phyloP scores from a whole-genome alignment of 73 alveolate species.

The Stentor roeselii region DNA sequence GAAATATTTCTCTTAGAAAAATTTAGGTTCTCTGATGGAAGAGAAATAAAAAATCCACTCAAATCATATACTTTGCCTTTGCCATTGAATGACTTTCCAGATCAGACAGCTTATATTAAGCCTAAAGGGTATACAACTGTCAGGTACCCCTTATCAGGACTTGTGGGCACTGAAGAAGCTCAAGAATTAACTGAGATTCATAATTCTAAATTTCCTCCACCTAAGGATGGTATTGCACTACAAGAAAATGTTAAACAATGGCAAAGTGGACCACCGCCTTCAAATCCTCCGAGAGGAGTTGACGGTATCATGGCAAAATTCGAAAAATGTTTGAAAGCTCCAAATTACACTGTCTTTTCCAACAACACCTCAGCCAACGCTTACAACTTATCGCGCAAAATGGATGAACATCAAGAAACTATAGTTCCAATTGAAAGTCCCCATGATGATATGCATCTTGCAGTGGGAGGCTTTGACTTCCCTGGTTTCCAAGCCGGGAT shows the following conservation, averaged over 20 bases:
- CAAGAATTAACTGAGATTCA: constrained; percentile 1
- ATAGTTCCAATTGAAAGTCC: constrained; percentile 18
- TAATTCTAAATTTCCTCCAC: not conserved
- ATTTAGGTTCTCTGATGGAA: too few relatives aligned
- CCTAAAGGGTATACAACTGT: constrained; percentile 25
- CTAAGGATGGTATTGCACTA: not conserved
- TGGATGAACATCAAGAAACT: not conserved
- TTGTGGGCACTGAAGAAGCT: constrained; percentile 14
- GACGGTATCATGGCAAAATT: too few relatives aligned
- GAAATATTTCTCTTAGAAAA: too few relatives aligned
- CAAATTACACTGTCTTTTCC: constrained; percentile 10
- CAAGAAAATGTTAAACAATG: constrained; percentile 1
- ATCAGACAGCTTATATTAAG: too few relatives aligned
- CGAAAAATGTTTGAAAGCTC: constrained; percentile 15
- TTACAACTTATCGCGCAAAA: not conserved
- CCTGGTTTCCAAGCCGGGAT: not conserved
- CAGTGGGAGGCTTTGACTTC: constrained; percentile 29
- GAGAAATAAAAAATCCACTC: too few relatives aligned
- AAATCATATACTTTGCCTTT: too few relatives aligned
- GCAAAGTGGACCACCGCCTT: not conserved
- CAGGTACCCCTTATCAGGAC: constrained; percentile 27
- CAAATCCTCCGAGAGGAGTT: too few relatives aligned
- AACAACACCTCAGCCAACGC: not conserved
- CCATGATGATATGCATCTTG: constrained; percentile 25
- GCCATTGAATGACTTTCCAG: too few relatives aligned